Conservation (phyloP, 352 stramenopile species). For the Pythium guiyangense region DNA sequence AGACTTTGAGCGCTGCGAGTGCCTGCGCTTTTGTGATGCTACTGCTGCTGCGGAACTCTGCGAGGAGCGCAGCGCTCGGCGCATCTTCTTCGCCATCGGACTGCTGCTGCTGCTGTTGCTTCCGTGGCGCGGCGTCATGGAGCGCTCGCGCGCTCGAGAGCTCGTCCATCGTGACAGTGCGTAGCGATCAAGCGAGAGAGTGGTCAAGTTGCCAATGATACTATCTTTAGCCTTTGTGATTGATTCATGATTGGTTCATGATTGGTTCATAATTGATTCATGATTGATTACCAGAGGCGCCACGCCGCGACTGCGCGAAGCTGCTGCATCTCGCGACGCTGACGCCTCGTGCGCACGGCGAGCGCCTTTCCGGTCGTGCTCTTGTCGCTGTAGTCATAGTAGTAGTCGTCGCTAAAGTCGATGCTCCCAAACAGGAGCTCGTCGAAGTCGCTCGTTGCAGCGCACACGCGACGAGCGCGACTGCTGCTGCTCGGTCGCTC, state of each 20-base stretch:
- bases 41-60: slow-evolving; percentile 4
- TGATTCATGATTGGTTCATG: no score
- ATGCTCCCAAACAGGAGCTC: neutral
- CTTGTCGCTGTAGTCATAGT: neutral
- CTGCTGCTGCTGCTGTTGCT: neutral
- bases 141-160: neutral
- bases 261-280: no score
- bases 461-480: neutral
- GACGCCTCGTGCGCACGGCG: slow-evolving; percentile 12
- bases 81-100: neutral
- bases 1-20: slow-evolving; percentile 23
- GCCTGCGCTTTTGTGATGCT: neutral
- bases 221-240: no score
- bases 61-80: slow-evolving; percentile 5
- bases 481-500: neutral
- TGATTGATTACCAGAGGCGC: slow-evolving; percentile 13
- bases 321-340: slow-evolving; percentile 10
- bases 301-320: slow-evolving; percentile 4
- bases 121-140: neutral
- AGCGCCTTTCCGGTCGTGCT: no score
- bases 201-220: neutral
- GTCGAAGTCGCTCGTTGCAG: neutral
- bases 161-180: neutral
- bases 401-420: slow-evolving; percentile 9
- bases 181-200: neutral